phyloP scores from a whole-genome alignment of 805 yeast genomes.

The Saccharomycopsis fermentans region DNA sequence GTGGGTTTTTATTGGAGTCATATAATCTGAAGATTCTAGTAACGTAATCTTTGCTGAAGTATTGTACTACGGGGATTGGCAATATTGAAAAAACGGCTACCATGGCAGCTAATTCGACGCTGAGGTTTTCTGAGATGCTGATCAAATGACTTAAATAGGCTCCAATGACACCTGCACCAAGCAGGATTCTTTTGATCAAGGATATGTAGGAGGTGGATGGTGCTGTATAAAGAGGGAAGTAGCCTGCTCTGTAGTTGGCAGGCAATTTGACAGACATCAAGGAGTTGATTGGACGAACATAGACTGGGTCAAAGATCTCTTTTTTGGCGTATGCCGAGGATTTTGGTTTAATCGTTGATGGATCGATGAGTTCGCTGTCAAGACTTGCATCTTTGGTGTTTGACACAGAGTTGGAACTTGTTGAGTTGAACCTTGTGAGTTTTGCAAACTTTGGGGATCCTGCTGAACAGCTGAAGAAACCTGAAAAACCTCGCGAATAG shows the following conservation, averaged over 20 bases:
- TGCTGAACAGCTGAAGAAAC: too few relatives aligned
- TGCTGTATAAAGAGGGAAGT: conserved; percentile 53
- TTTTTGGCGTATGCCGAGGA: conserved; percentile 17
- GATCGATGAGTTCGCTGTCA: neutral
- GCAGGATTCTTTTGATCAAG: conserved; percentile 47
- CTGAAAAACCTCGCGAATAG: too few relatives aligned
- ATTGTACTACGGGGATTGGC: conserved; percentile 49
- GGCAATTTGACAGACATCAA: conserved; percentile 39
- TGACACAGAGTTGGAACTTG: neutral
- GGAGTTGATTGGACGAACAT: conserved; percentile 33
- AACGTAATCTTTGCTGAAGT: conserved; percentile 56
- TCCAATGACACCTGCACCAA: conserved; percentile 54
- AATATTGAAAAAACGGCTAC: conserved; percentile 35
- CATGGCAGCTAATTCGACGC: conserved; percentile 35
- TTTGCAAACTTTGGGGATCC: too few relatives aligned
- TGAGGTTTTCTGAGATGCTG: conserved; percentile 42
- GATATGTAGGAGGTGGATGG: conserved; percentile 55
- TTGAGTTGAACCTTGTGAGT: neutral
- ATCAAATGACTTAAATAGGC: conserved; percentile 52
- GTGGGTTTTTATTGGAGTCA: conserved; percentile 44
- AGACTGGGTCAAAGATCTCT: conserved; percentile 20
- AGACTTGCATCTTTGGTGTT: neutral
- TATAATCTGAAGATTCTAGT: conserved; percentile 62
- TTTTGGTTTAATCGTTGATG: conserved; percentile 3
- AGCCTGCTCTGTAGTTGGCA: conserved; percentile 41